These are phyloP conservation scores for Pythium angustatum DNA, from an alignment of 352 stramenopile species.

Conservation along the genomic window DNA sequence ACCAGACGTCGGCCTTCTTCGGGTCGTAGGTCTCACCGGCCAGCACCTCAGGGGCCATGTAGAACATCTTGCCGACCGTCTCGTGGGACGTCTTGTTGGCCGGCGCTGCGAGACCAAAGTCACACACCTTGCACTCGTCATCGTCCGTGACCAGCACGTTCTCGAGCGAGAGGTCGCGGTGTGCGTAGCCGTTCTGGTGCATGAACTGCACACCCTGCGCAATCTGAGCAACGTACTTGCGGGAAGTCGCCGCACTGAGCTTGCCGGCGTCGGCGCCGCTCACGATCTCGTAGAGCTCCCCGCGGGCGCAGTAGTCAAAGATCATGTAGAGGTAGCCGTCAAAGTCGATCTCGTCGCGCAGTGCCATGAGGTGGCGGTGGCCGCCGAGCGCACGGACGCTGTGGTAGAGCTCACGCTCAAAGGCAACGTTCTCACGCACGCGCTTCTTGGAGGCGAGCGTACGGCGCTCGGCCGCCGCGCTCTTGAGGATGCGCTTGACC, in stretches of 20 bases:
- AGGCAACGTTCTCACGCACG: slow-evolving; percentile 78
- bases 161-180: slow-evolving; percentile 84
- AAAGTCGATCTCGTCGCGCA: slow-evolving; percentile 79
- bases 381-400: slow-evolving; percentile 59
- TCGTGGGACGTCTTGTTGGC: slow-evolving; percentile 44
- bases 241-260: slow-evolving; percentile 38
- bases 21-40: slow-evolving; percentile 59
- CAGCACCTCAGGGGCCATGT: slow-evolving; percentile 86
- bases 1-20: slow-evolving; percentile 84
- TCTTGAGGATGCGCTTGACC: slow-evolving; percentile 80
- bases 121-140: slow-evolving; percentile 76
- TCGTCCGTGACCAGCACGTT: slow-evolving; percentile 79
- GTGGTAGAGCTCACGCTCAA: slow-evolving; percentile 73
- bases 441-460: slow-evolving; percentile 73
- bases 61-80: slow-evolving; percentile 84
- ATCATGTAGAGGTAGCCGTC: slow-evolving; percentile 82
- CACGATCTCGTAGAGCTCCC: slow-evolving; percentile 82
- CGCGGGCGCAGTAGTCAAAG: slow-evolving; percentile 67
- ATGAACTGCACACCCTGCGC: slow-evolving; percentile 71
- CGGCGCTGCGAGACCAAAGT: slow-evolving; percentile 72
- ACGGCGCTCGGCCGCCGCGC: slow-evolving; percentile 50
- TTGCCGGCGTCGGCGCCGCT: slow-evolving; percentile 54
- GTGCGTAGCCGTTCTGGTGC: slow-evolving; percentile 72
- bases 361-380: slow-evolving; percentile 61
- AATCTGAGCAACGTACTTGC: slow-evolving; percentile 73